Evolutionary conservation across 2,329 filamentous ascomycete genomes (phyloP), one percentile per base, ranked within the genome.

Genomic region (Pyricularia pennisetigena): DNA sequence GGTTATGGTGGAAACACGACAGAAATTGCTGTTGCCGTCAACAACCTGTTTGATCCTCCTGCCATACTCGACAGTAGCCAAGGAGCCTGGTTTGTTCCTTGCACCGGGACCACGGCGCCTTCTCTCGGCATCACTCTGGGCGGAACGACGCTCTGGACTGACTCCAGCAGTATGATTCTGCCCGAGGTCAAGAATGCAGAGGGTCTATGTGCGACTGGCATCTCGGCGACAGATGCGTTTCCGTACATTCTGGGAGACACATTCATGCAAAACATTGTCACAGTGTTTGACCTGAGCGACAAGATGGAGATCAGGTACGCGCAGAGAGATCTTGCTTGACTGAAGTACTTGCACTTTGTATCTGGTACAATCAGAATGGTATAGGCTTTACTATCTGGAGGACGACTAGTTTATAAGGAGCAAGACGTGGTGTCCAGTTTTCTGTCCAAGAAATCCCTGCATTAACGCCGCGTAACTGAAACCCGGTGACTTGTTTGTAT

Each of bases 221-320:
- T 73, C 54, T 68, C 69, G 23, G 68, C 68, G 23, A 69, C 67
- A 35, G 64, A 68, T 65, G 59, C 63, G 16, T 57, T 54, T 49
- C 69, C 71, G 1, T 74, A 71, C 63, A 73, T 74, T 64, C 67
- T 74, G 26, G 73, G 73, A 35, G 73, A 74, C 69, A 69, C 69
- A 7, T 74, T 74, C 63, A 71, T 74, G 71, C 72, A 73, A 69
- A 70, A 71, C 12, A 64, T 72, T 6, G 71, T 74, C 24, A 69
- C 68, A 24, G 70, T 72, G n/a, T 77, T 78, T 68, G 76, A 78
- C 61, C 67, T 75, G 9, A 70, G 69, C 24, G 72, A 74, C 59
- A 74, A 73, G 69, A 75, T 74, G 74, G 72, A 76, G 72, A 71
- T 78, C 64, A 73, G 74, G 66, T 75, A 75, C 68, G 74, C 74